phyloP scores from a whole-genome alignment of 306 rosid genomes.

The Carpinus fangiana region DNA sequence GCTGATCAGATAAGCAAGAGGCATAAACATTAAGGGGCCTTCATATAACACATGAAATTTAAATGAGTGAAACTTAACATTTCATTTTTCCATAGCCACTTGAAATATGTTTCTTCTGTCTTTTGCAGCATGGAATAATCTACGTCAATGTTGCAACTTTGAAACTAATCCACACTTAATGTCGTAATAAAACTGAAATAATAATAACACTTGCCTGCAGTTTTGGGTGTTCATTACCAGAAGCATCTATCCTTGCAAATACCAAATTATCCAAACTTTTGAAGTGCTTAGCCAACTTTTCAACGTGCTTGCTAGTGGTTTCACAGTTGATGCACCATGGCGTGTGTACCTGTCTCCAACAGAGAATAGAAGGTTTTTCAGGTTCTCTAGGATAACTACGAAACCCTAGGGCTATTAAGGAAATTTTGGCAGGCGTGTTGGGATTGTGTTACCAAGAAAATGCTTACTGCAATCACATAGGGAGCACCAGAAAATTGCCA shows the following conservation, averaged over 20 bases:
- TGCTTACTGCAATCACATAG: neutral
- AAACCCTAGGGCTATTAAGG: neutral
- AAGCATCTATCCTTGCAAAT: conserved; percentile 75
- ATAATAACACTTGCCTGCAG: conserved; percentile 52
- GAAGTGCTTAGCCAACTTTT: conserved; percentile 91
- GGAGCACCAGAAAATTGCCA: neutral
- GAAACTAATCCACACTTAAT: neutral
- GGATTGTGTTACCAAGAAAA: neutral
- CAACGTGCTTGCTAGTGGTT: conserved; percentile 72
- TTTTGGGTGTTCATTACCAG: conserved; percentile 84
- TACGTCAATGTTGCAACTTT: neutral
- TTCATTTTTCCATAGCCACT: neutral
- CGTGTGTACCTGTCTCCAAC: conserved; percentile 66
- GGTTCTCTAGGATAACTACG: neutral
- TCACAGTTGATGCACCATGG: conserved; percentile 95
- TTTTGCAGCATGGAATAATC: neutral
- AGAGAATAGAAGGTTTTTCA: conserved; percentile 11
- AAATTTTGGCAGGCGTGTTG: neutral
- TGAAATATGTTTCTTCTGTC: neutral
- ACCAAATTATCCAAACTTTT: conserved; percentile 59
- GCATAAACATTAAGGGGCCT: neutral
- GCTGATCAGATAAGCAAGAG: neutral
- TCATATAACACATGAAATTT: neutral
- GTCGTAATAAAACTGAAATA: neutral
- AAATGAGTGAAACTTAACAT: neutral